Base-by-base conservation (phyloP, 768 basidiomycete species). In the Lentinula edodes region DNA sequence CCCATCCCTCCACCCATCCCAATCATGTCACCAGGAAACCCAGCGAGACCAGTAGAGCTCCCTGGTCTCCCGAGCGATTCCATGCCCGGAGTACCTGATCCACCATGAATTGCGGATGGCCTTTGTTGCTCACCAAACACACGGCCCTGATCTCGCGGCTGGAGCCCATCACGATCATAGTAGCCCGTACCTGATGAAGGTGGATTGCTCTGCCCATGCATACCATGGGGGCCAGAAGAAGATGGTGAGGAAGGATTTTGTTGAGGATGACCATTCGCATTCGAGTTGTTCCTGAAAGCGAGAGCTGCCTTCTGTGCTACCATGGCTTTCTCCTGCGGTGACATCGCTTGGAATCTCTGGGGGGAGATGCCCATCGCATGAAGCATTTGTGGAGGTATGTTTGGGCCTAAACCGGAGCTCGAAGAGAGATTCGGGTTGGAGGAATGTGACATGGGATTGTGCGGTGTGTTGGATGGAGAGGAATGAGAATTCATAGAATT, bases 91-190 rank as follows among this genome's bases (percentile, higher is more conserved):
- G 20, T 38, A 38, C 36, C 39, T 38, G 39, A 32, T 13, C 48
- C 32, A 23, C 48, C 58, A 38, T 43, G 16, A 45, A 41, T 48
- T 16, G 46, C 15, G 38, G 38, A 20, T 5, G 32, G 4, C 13
- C 55, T n/a, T 59, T 58, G 56, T n/a, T 59, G 58, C 16, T 51
- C 58, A 6, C 23, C 58, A 46, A 51, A 51, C 16, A 8, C 36
- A 35, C 48, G 58, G 15, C 48, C 45, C 34, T 60, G 50, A 12
- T 28, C 20, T 36, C 38, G 41, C 57, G n/a, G 13, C 15, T 46
- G 57, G 28, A 35, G 43, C 7, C 18, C 42, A 10, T 48, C 39
- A 18, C 57, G 58, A 32, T 58, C 56, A 28, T 23, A 58, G 23
- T 39, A 58, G n/a, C 42, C 42, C 13, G 18, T 28, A 28, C 39